Base-by-base conservation (phyloP, 2,329 filamentous ascomycete genomes). In the Chalaropsis thielavioides region DNA sequence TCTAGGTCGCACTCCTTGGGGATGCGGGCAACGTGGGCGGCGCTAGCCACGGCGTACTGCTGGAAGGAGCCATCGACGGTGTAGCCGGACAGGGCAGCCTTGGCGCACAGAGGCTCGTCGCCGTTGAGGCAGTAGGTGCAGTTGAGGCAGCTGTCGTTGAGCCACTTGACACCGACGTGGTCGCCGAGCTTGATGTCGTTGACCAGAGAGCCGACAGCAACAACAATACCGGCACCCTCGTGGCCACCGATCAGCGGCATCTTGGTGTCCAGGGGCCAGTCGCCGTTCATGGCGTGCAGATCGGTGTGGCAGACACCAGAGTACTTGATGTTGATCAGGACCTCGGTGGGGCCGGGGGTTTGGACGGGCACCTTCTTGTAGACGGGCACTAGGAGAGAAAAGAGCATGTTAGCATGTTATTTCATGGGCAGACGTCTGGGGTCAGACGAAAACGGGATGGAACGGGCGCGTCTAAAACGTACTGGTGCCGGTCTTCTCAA, bases 1-100 rank as follows among this genome's bases (percentile, higher is more conserved):
- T 92, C 90, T 56, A 96, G 84, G 67, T 84, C 79, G 68, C 87
- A 82, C 17, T 87, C 83, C 75, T 92, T 87, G 69, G 89, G 88
- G 69, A 96, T 87, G 70, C 87, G 85, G 35, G 90, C 89, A 17
- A 94, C 85, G 75, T 95, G 89, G 19, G 87, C 84, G 17, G 90
- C 91, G 76, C 95, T 95, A 70, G 86, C 91, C 70, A 96, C 83
- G 74, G 83, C 84, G 78, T 95, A 96, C 79, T 96, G 86, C 79
- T 96, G 92, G 82, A 96, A 96, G 51, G 86, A 86, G 40, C 92
- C 92, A 74, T 96, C 89, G 73, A 96, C 90, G 3, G 90, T 95
- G 81, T 95, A 96, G 65, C 92, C 92, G 0, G 90, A 95, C 49
- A 96, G 83, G 43, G 82, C 77, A 31, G 89, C 84, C 67, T 88